phyloP scores from a whole-genome alignment of 345 rosid species.

The Abelmoschus esculentus region DNA sequence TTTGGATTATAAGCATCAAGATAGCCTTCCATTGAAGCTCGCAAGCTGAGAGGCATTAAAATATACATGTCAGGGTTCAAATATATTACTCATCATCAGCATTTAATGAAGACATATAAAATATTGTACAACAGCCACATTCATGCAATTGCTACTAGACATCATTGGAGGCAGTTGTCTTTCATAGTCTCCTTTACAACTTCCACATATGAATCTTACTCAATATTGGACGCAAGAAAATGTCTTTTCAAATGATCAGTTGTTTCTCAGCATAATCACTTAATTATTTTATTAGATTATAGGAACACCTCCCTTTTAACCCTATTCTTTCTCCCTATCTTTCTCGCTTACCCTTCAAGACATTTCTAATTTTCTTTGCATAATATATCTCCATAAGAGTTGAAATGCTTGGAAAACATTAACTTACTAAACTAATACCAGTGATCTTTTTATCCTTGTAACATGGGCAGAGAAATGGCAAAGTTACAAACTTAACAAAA shows the following conservation, averaged over 20 bases:
- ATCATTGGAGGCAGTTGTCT: not conserved
- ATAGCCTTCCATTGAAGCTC: conserved; percentile 91
- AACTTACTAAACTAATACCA: not conserved
- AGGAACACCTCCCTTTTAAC: not conserved
- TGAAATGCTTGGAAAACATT: not conserved
- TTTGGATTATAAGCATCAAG: conserved; percentile 85
- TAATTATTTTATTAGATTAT: not conserved
- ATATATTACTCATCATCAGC: not conserved
- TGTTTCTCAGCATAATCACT: not conserved
- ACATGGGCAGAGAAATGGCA: not conserved
- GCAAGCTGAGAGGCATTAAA: conserved; percentile 47
- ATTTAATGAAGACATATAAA: not conserved
- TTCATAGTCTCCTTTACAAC: not conserved
- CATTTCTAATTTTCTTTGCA: not conserved
- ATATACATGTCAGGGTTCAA: not conserved
- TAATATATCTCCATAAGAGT: not conserved
- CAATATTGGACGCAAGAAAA: not conserved
- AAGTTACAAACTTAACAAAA: not conserved
- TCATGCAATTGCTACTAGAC: not conserved
- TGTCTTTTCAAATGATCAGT: not conserved
- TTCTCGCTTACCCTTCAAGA: not conserved
- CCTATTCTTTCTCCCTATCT: not conserved
- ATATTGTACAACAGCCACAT: not conserved
- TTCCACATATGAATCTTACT: not conserved
- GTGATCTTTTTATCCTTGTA: not conserved